Base-by-base conservation (phyloP, 2,329 filamentous ascomycete genomes). In the Knoxdaviesia proteae region DNA sequence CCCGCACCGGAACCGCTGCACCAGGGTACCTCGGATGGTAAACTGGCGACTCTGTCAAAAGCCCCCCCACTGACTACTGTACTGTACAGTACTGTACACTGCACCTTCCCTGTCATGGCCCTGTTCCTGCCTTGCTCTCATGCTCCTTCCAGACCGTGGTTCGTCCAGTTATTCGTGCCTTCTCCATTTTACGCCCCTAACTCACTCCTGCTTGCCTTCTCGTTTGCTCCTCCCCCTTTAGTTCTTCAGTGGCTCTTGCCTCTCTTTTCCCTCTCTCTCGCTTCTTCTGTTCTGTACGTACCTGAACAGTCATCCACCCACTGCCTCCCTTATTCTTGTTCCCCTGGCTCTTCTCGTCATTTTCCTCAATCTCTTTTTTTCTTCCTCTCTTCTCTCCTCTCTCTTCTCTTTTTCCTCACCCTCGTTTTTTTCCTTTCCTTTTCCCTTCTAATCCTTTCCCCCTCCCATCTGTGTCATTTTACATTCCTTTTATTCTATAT, bases 331-430 rank as follows among this genome's bases (percentile, higher is more conserved):
- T 20, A 20, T 20, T 29, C 31, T 32, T 32, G 30, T 38, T 39
- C 36, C 36, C 36, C 39, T 42, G 33, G 38, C 40, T 38, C 36
- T 38, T 42, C 33, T 40, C 42, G 42, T 38, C 40, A 41, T 46
- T 41, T 38, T 40, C 42, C 41, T 43, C 31, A 10, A 38, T 41
- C 43, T 45, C 40, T 42, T 42, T 44, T 39, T 29, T 44, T 44
- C 39, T 42, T 42, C 29, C 39, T 38, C 37, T 45, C 41, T 20
- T 41, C 34, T 38, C 38, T 43, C 35, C 36, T 34, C n/a, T 37
- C 41, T 42, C 37, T 37, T 38, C 36, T 44, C 36, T 37, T 33
- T 42, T 41, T 42, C 39, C 20, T 40, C 40, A 38, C 40, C 43
- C 41, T 43, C 41, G 32, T 8, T 36, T 31, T 40, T 38, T 38